These are phyloP conservation scores for Candida sojae DNA, from an alignment of 1,139 yeast species.

Conservation along the genomic window DNA sequence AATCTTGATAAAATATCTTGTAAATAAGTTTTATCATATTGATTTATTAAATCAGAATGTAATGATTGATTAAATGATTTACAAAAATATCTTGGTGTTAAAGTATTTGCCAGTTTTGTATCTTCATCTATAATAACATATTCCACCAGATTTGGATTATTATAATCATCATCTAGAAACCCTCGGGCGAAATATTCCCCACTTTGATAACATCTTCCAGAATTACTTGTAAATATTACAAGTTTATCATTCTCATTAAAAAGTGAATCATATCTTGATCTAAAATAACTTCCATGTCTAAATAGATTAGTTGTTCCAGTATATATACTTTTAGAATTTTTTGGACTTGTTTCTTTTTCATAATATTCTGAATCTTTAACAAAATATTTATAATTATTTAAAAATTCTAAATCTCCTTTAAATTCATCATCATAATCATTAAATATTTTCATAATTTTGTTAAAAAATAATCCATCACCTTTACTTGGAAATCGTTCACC, in stretches of 20 bases:
- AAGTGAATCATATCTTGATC: conserved; percentile 31
- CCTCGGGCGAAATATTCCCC: conserved; percentile 34
- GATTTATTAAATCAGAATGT: conserved; percentile 11
- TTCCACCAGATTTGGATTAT: conserved; percentile 20
- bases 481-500: conserved; percentile 68
- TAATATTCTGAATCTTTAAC: conserved; percentile 26
- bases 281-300: conserved; percentile 36
- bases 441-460: conserved; percentile 22
- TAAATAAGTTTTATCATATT: conserved; percentile 26
- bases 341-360: conserved; percentile 32
- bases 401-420: conserved; percentile 32
- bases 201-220: conserved; percentile 33
- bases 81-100: conserved; percentile 33
- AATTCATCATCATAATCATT: conserved; percentile 23
- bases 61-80: conserved; percentile 13
- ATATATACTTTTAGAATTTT: conserved; percentile 27
- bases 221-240: conserved; percentile 36
- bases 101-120: conserved; percentile 36
- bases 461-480: conserved; percentile 25
- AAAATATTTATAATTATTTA: conserved; percentile 36
- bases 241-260: conserved; percentile 19
- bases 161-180: conserved; percentile 28
- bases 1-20: conserved; percentile 39
- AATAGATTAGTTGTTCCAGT: conserved; percentile 34
- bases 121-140: conserved; percentile 31